Evolutionary conservation across 495 filamentous ascomycete species (phyloP).

Genomic region (Cenococcum geophilum): DNA sequence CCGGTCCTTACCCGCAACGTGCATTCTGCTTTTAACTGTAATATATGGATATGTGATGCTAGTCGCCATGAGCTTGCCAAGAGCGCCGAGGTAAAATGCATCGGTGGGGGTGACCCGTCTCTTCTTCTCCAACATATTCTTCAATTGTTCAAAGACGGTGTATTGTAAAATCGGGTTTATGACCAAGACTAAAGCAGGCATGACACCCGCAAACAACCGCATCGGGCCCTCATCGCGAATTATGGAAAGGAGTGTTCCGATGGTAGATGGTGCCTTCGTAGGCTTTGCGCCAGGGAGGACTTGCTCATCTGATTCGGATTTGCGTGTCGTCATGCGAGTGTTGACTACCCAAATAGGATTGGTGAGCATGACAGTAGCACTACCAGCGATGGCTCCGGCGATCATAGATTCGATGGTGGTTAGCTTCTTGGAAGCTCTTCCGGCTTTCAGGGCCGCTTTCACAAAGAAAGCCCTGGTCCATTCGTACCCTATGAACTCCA

Average conservation of each 20-base stretch:
- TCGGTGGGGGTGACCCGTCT: conserved; percentile 70
- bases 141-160: conserved; percentile 96
- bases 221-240: conserved; percentile 72
- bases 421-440: conserved; percentile 74
- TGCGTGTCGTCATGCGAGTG: conserved; percentile 92
- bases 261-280: conserved; percentile 55
- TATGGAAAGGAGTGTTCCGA: conserved; percentile 70
- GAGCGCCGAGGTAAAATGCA: conserved; percentile 83
- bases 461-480: conserved; percentile 90
- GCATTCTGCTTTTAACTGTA: conserved; percentile 94
- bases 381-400: conserved; percentile 89
- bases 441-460: conserved; percentile 64
- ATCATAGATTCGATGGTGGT: conserved; percentile 88
- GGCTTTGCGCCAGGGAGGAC: conserved; percentile 44
- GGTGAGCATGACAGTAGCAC: conserved; percentile 87
- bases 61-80: conserved; percentile 92
- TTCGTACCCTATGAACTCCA: conserved; percentile 64
- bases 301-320: conserved; percentile 51
- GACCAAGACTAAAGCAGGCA: conserved; percentile 87
- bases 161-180: conserved; percentile 98
- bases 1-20: conserved; percentile 68
- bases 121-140: conserved; percentile 64
- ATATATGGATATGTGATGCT: conserved; percentile 96
- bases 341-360: conserved; percentile 99
- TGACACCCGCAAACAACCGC: conserved; percentile 84